A percentile compares a stretch with the other conserved stretches of the same genome.
Conservation (phyloP, 192 early-diverging fungal genomes). For the Linnemannia exigua region DNA sequence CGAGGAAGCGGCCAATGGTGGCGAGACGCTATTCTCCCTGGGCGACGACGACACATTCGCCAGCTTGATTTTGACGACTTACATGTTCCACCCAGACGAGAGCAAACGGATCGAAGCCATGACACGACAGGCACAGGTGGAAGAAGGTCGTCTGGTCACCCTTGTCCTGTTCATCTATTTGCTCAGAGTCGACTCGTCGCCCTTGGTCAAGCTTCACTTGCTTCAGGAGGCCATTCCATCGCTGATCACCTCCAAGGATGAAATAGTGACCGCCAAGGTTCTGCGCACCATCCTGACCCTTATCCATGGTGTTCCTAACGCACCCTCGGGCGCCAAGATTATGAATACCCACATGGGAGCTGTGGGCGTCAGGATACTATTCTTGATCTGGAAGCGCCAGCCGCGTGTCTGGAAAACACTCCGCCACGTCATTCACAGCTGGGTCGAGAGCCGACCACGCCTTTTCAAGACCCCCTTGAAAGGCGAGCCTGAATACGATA, state of each 20-base stretch:
- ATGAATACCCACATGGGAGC: slow-evolving; percentile 54
- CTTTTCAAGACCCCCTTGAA: slow-evolving; percentile 37
- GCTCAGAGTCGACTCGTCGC: slow-evolving; percentile 53
- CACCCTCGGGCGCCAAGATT: slow-evolving; percentile 34
- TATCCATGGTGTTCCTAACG: slow-evolving; percentile 53
- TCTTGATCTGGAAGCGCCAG: slow-evolving; percentile 60
- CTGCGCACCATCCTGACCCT: slow-evolving; percentile 61
- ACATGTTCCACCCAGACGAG: slow-evolving; percentile 58
- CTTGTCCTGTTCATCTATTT: slow-evolving; percentile 64
- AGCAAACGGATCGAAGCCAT: slow-evolving; percentile 33
- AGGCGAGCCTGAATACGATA: slow-evolving; percentile 52
- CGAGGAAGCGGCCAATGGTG: background rate
- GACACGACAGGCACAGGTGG: slow-evolving; percentile 23
- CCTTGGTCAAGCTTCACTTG: slow-evolving; percentile 54
- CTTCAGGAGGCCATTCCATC: slow-evolving; percentile 61
- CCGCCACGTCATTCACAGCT: slow-evolving; percentile 62
- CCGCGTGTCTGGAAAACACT: slow-evolving; percentile 69
- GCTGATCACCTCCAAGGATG: slow-evolving; percentile 61
- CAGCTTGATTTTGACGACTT: slow-evolving; percentile 42
- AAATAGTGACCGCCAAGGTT: slow-evolving; percentile 62
- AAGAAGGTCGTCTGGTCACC: slow-evolving; percentile 56
- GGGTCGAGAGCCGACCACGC: slow-evolving; percentile 59
- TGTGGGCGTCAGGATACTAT: slow-evolving; percentile 63
- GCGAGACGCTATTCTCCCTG: slow-evolving; percentile 6
- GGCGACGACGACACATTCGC: slow-evolving; percentile 31